Conservation (phyloP, 2,329 filamentous ascomycete species). For the Lachnellula cervina region DNA sequence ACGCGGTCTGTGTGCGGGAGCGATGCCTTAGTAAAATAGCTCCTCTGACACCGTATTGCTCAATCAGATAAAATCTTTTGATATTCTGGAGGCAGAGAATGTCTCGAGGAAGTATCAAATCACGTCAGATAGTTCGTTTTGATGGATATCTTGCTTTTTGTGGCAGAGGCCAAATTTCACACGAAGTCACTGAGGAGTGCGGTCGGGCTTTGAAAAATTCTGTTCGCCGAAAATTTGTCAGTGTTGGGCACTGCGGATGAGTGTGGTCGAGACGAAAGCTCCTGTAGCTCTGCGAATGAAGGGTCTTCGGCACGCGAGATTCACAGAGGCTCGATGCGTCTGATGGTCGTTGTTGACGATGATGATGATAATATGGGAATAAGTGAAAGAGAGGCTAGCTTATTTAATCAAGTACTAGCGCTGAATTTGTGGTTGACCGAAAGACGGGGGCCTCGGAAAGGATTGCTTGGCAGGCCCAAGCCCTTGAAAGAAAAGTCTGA, state of each 20-base stretch:
- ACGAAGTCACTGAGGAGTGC: neutral
- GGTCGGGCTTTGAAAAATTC: slow-evolving; percentile 3
- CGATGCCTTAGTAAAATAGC: neutral
- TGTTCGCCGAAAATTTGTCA: slow-evolving; percentile 3
- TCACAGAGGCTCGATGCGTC: neutral
- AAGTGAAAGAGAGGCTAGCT: slow-evolving; percentile 21
- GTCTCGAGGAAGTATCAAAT: slow-evolving; percentile 3
- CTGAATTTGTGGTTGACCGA: slow-evolving; percentile 6
- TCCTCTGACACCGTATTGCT: neutral
- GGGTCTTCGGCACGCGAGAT: slow-evolving; percentile 1
- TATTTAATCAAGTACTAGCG: slow-evolving; percentile 17
- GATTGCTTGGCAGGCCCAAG: slow-evolving; percentile 16
- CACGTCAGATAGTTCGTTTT: slow-evolving; percentile 5
- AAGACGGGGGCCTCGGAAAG: slow-evolving; percentile 10
- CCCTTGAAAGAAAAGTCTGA: neutral
- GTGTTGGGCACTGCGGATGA: slow-evolving; percentile 2
- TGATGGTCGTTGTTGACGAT: slow-evolving; percentile 3
- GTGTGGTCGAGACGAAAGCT: slow-evolving; percentile 1
- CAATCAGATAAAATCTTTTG: neutral
- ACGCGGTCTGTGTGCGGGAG: neutral
- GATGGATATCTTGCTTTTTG: slow-evolving; percentile 11
- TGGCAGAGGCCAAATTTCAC: slow-evolving; percentile 12
- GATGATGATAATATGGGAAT: slow-evolving; percentile 7
- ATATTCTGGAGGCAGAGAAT: slow-evolving; percentile 2
- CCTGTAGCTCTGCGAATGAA: slow-evolving; percentile 8